phyloP scores from a whole-genome alignment of 2,329 filamentous ascomycete genomes.

The Xylaria sp. region DNA sequence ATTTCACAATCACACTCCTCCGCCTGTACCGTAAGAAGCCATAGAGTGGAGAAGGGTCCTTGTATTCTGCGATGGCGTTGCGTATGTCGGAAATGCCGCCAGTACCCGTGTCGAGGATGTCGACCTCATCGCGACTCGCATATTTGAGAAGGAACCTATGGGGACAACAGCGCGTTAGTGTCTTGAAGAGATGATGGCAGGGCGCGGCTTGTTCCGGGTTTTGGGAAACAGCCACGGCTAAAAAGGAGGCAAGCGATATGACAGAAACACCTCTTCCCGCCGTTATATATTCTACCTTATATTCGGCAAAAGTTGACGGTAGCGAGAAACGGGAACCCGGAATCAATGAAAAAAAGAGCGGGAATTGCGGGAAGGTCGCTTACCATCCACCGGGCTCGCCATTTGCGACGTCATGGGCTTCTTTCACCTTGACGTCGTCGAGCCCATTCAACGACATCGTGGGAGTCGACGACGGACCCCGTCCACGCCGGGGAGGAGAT shows the following conservation, averaged over 20 bases:
- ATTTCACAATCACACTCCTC: conserved; percentile 91
- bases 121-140: conserved; percentile 85
- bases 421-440: conserved; percentile 81
- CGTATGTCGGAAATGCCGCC: conserved; percentile 88
- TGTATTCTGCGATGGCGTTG: conserved; percentile 79
- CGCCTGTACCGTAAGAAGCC: conserved; percentile 91
- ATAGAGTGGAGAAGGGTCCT: conserved; percentile 88
- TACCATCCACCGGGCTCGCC: conserved; percentile 95
- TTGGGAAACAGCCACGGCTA: conserved; percentile 4
- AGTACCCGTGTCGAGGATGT: conserved; percentile 78
- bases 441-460: conserved; percentile 96
- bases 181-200: conserved; percentile 24
- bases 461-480: conserved; percentile 34
- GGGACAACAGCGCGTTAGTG: conserved; percentile 34
- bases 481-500: conserved; percentile 13
- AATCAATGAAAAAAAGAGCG: conserved; percentile 5
- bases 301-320: conserved; percentile 8
- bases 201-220: background rate
- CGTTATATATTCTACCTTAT: conserved; percentile 6
- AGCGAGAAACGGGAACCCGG: background rate
- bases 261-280: conserved; percentile 29
- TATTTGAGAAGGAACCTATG: conserved; percentile 95
- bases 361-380: conserved; percentile 52
- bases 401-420: conserved; percentile 83
- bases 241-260: conserved; percentile 24